Evolutionary conservation across 2,329 filamentous ascomycete genomes (phyloP), one percentile per base, ranked within the genome.

Genomic region (Monilinia polystroma): DNA sequence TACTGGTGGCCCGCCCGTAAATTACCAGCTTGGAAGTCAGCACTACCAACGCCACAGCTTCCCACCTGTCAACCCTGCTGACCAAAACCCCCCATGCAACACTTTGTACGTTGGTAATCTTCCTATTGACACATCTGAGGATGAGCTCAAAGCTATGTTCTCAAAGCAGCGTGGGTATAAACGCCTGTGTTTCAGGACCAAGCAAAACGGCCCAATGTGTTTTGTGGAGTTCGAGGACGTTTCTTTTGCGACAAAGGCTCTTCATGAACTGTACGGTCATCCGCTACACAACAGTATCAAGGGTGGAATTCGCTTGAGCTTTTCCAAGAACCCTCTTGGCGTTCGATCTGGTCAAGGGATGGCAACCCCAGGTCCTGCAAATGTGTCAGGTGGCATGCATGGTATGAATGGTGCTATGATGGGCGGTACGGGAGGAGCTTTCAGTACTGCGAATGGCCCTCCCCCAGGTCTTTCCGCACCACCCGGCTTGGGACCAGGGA

Each of bases 171-270:
- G 93, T 58, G 95, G 95, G 4, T 99, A 97, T 81, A 98, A 96
- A 80, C 86, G 95, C 38, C 87, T 99, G 10, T 97, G 93, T 76
- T 97, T 97, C 82, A 87, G 94, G 45, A 96, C 93, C 64, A 98
- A 98, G 81, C 87, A 91, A 71, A 97, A 97, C 73, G 94, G 94
- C 0, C 94, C 94, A 2, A 98, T 98, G 93, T 98, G 95, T 77
- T 98, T 98, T 78, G 95, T 99, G 49, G 95, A 99, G 78, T 99
- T 98, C 73, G 94, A 98, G 75, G 93, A 97, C 74, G 85, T 96
- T 14, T 90, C 91, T 1, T 94, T 92, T 75, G 94, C 95, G 0
- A 97, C 94, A 53, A 96, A 95, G 78, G 90, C 93, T 1, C 83
- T 98, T 3, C 87, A 93, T 70, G 92, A 97, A 66, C 83, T 98